A percentile compares a stretch with the other conserved stretches of the same genome.
Conservation (phyloP, 1,284 basidiomycete genomes). For the Trametes sp. region DNA sequence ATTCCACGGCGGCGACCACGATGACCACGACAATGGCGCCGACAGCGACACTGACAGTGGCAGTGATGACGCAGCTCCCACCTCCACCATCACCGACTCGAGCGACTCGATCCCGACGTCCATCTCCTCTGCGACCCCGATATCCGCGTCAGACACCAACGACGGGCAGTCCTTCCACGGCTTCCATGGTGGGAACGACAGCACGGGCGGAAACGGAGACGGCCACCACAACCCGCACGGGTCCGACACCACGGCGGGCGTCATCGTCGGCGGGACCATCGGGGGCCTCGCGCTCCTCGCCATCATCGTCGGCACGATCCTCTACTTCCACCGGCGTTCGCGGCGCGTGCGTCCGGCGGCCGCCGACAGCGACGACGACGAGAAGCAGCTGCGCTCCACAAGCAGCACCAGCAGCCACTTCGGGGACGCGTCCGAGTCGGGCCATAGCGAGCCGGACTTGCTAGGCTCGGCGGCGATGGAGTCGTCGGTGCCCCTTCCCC, state of each 20-base stretch:
- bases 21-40: background rate
- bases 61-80: background rate
- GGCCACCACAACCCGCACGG: background rate
- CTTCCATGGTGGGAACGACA: conserved; percentile 2
- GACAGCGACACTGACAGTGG: background rate
- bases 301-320: conserved; percentile 3
- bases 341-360: background rate
- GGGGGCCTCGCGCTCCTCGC: conserved; percentile 14
- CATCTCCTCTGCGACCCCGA: conserved; percentile 53
- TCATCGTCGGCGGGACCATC: conserved; percentile 12
- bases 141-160: background rate
- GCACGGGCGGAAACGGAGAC: background rate
- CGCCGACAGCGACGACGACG: conserved; percentile 1
- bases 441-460: background rate
- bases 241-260: background rate
- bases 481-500: background rate
- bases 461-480: background rate
- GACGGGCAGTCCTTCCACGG: background rate
- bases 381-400: conserved; percentile 8
- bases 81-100: background rate
- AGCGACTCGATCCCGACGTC: conserved; percentile 46
- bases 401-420: background rate
- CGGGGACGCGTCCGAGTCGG: too few species aligned
- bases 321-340: conserved; percentile 6
- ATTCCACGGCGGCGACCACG: background rate